Conservation (phyloP, 495 filamentous ascomycete species). For the Lasiosphaeria ovina region DNA sequence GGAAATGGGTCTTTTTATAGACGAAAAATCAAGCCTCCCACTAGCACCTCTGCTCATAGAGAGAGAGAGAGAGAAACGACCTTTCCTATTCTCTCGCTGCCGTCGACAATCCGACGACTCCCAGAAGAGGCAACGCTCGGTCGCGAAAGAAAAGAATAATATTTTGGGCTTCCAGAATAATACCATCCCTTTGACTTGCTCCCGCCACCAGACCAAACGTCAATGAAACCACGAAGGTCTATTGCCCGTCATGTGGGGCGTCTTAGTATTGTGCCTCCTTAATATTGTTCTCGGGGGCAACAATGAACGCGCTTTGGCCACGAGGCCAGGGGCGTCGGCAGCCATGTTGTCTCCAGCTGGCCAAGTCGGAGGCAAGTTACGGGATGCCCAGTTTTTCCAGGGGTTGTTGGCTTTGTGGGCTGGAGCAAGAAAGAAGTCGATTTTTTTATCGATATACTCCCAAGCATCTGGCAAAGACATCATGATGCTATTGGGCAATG, state of each 20-base stretch:
- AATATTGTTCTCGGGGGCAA: conserved; percentile 27
- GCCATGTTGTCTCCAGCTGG: background rate
- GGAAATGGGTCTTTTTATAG: conserved; percentile 20
- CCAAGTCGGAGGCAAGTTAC: background rate
- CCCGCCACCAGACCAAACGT: background rate
- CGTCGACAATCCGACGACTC: background rate
- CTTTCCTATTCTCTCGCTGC: background rate
- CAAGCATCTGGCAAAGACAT: too few species aligned
- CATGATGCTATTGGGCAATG: too few species aligned
- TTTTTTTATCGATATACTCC: too few species aligned
- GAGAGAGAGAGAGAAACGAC: background rate
- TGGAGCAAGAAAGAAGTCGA: background rate
- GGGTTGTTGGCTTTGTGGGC: background rate
- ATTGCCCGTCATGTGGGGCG: background rate
- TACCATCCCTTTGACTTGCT: background rate
- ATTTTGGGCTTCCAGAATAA: background rate
- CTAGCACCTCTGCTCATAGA: background rate
- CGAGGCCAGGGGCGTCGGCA: background rate
- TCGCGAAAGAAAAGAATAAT: background rate
- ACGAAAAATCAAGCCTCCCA: background rate
- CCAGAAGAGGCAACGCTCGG: too few species aligned
- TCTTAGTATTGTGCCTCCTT: conserved; percentile 32
- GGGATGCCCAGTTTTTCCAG: background rate
- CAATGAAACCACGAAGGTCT: background rate
- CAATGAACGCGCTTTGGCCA: conserved; percentile 2